Conservation (phyloP, 768 basidiomycete genomes). For the Pleurotus citrinopileatus region DNA sequence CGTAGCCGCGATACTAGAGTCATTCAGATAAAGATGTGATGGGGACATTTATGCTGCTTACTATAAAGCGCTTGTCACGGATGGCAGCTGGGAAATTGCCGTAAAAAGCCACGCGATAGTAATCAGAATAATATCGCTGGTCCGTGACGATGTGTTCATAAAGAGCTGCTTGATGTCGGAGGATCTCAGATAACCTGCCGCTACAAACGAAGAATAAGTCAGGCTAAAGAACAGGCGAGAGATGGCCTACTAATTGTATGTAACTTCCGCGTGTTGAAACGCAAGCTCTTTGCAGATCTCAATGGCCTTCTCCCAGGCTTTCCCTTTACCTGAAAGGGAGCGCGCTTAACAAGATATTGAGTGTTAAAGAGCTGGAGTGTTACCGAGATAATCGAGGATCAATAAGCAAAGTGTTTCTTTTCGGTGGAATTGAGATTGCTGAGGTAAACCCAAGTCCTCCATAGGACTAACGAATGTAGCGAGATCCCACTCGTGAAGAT, state of each 20-base stretch:
- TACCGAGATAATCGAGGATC: constrained; percentile 92
- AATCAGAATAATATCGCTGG: constrained; percentile 86
- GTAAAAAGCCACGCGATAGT: constrained; percentile 92
- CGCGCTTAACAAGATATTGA: background rate
- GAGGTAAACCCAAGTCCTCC: constrained; percentile 86
- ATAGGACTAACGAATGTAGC: constrained; percentile 80
- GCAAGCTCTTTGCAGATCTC: constrained; percentile 92
- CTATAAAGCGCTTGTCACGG: constrained; percentile 88
- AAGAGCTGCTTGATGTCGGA: constrained; percentile 83
- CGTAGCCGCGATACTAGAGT: constrained; percentile 83
- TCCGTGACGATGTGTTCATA: constrained; percentile 83
- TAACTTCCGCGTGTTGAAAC: constrained; percentile 82
- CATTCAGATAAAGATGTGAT: background rate
- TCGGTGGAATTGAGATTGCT: constrained; percentile 90
- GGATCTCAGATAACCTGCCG: constrained; percentile 78
- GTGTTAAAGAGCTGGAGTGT: constrained; percentile 8
- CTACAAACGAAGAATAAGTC: constrained; percentile 35
- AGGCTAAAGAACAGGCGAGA: background rate
- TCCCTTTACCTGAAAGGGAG: constrained; percentile 71
- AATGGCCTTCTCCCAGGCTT: constrained; percentile 95
- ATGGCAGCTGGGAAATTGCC: constrained; percentile 88
- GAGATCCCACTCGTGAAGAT: constrained; percentile 89
- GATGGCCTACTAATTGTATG: constrained; percentile 80
- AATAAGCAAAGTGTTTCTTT: constrained; percentile 91
- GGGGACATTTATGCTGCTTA: constrained; percentile 31